phyloP scores from a whole-genome alignment of 495 filamentous ascomycete genomes.

The Podospora appendiculata region DNA sequence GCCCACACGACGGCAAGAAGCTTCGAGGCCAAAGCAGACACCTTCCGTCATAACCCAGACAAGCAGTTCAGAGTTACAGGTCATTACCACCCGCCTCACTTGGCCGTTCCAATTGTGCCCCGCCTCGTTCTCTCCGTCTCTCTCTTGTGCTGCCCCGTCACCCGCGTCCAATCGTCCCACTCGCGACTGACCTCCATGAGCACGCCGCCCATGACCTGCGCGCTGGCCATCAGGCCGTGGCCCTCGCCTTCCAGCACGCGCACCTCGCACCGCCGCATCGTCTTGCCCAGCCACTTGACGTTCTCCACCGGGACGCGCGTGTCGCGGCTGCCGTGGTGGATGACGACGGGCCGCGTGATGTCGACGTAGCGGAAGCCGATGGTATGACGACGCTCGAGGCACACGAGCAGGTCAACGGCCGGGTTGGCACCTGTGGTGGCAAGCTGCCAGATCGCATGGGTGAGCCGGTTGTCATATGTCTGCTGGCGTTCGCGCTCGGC shows the following conservation, averaged over 20 bases:
- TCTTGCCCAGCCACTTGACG: constrained; percentile 87
- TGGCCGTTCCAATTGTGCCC: constrained; percentile 16
- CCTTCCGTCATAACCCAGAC: too few species aligned
- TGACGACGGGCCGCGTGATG: constrained; percentile 80
- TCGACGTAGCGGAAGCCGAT: constrained; percentile 98
- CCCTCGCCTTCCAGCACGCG: constrained; percentile 86
- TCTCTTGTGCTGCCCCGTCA: constrained; percentile 22
- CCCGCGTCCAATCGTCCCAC: constrained; percentile 83
- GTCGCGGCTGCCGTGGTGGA: constrained; percentile 89
- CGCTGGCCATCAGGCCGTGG: constrained; percentile 94
- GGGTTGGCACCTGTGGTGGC: constrained; percentile 90
- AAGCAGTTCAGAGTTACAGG: too few species aligned
- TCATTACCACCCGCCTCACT: background rate
- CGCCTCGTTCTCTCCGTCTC: constrained; percentile 17
- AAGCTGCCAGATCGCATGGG: constrained; percentile 89
- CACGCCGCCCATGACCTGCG: constrained; percentile 83
- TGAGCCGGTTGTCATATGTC: constrained; percentile 78
- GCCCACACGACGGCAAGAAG: too few species aligned
- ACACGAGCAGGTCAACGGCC: constrained; percentile 86
- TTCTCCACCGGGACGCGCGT: constrained; percentile 92
- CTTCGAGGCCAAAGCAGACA: too few species aligned
- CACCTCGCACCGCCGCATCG: constrained; percentile 88
- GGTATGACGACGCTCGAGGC: constrained; percentile 80
- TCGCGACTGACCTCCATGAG: constrained; percentile 89
- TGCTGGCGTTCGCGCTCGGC: constrained; percentile 64